Conservation (phyloP, 2,329 filamentous ascomycete genomes). For the Endoconidiophora polonica region DNA sequence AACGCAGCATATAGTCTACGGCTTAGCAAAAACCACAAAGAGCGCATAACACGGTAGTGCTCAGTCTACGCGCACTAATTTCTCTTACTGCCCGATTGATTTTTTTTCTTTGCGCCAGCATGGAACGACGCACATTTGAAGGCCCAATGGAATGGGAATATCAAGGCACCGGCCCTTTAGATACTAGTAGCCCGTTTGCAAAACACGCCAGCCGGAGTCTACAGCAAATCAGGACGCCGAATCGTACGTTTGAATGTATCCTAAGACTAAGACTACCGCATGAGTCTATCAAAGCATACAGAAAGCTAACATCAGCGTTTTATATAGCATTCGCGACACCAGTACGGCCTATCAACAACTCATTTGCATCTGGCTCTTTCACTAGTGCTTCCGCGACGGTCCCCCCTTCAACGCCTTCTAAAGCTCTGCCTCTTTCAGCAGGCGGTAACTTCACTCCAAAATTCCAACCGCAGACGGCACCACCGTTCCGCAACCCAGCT, state of each 20-base stretch:
- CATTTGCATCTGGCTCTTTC: conserved; percentile 22
- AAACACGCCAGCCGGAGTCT: background rate
- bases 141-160: conserved; percentile 53
- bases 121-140: conserved; percentile 40
- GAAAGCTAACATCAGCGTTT: background rate
- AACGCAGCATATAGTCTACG: no score
- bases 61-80: background rate
- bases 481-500: conserved; percentile 44
- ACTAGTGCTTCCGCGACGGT: conserved; percentile 15
- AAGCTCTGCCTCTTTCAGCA: conserved; percentile 24
- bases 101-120: conserved; percentile 16
- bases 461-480: conserved; percentile 17
- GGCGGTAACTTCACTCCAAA: conserved; percentile 25
- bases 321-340: conserved; percentile 1
- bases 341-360: conserved; percentile 11
- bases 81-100: background rate
- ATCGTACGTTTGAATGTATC: background rate
- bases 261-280: background rate
- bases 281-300: background rate
- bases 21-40: no score
- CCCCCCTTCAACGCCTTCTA: conserved; percentile 24
- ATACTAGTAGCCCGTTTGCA: conserved; percentile 45
- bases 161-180: conserved; percentile 38
- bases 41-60: background rate
- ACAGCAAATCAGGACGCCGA: background rate